phyloP scores from a whole-genome alignment of 805 yeast genomes.

The Kuraishia piskuri region DNA sequence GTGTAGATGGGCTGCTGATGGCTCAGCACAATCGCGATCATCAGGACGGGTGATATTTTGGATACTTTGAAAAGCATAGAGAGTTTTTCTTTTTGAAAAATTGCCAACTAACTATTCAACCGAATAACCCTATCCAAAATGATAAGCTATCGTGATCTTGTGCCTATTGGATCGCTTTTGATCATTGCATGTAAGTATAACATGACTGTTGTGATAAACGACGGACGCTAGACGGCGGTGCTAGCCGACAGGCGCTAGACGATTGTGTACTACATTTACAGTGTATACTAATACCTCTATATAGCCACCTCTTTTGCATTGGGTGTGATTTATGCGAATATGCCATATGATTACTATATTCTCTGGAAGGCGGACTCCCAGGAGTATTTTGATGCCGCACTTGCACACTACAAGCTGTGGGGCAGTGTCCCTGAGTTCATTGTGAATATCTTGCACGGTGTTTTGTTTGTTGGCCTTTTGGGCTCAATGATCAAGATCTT shows the following conservation, averaged over 20 bases:
- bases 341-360: conserved; percentile 73
- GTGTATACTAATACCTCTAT: not conserved
- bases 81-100: not conserved
- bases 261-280: not conserved
- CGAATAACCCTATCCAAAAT: not conserved
- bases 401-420: conserved; percentile 70
- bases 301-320: conserved; percentile 62
- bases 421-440: conserved; percentile 53
- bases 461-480: conserved; percentile 54
- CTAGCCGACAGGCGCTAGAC: not conserved
- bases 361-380: conserved; percentile 53
- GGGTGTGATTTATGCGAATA: conserved; percentile 71
- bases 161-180: conserved; percentile 35
- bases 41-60: no score
- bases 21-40: not conserved
- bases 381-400: conserved; percentile 49
- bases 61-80: no score
- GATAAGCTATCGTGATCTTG: conserved; percentile 27
- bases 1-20: not conserved
- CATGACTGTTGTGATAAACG: no score
- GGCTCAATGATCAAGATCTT: conserved; percentile 74
- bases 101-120: not conserved
- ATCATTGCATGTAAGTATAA: conserved; percentile 19
- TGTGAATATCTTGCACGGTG: conserved; percentile 53
- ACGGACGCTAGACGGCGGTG: no score